Base-by-base conservation (phyloP, 2,329 filamentous ascomycete species). In the Lasiodiplodia sp. region DNA sequence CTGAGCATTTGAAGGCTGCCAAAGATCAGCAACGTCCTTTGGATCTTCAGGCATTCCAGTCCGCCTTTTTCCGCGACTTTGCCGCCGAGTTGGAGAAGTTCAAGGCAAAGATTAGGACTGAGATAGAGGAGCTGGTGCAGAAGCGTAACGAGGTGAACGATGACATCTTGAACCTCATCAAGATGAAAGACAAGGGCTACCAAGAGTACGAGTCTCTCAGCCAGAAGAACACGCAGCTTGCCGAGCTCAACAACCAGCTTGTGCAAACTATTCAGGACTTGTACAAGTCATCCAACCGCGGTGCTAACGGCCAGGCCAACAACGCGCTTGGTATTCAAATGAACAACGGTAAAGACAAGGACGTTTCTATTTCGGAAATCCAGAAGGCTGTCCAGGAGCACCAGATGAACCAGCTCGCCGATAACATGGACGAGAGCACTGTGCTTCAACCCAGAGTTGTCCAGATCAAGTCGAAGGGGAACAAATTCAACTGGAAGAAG, bases 401-500 rank as follows among this genome's bases (percentile, higher is more conserved):
- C 69, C 49, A 63, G 37, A 71, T 79, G 56, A 78, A 80, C 58
- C 80, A 82, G 68, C 73, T 84, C 21, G 77, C 79, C 28, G 73
- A 83, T 31, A 86, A 87, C 21, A 91, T 92, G 56, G 93, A 96
- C 51, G 88, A 90, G 72, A 82, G 86, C 16, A 86, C 87, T 60
- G 79, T 89, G 71, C 85, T 89, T 34, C 92, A 93, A 2, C 94
- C 96, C n/a, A 96, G 97, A 70, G 92, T 98, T 40, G 92, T 98
- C 70, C 96, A 96, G 75, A 96, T 98, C 74, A 98, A 97, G 71
- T 75, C 76, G 82, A 94, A 97, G 77, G 90, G 91, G 66, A 97
- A 94, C 83, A 98, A 97, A 79, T 97, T 97, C 82, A 97, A 97
- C 82, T 98, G 96, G 94, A 97, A 97, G 86, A 97, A 96, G 84